phyloP scores from a whole-genome alignment of 805 yeast genomes.

The Saccharomyces eubayanus region DNA sequence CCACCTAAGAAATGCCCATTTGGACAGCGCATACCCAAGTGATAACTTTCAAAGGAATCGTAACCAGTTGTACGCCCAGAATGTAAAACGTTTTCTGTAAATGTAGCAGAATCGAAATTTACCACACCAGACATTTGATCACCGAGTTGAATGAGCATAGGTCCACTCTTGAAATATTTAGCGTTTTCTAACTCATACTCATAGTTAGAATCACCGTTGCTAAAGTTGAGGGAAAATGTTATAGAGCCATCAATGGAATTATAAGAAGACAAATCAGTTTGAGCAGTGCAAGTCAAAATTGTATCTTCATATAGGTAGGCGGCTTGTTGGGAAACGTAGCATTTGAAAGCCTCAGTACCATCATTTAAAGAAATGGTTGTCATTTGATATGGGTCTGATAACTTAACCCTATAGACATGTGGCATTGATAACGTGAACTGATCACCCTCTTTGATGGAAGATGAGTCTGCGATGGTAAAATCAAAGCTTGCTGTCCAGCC shows the following conservation, averaged over 20 bases:
- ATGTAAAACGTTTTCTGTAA: conserved; percentile 13
- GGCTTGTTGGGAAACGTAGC: conserved; percentile 32
- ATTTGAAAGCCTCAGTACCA: conserved; percentile 24
- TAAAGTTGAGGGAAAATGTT: conserved; percentile 26
- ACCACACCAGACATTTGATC: conserved; percentile 22
- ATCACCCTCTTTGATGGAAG: conserved; percentile 19
- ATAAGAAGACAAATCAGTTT: conserved; percentile 12
- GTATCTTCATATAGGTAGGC: conserved; percentile 28
- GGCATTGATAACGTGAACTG: conserved; percentile 25
- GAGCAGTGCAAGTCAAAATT: conserved; percentile 25
- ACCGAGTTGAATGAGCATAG: conserved; percentile 22
- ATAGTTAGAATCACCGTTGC: conserved; percentile 30
- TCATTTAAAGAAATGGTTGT: conserved; percentile 16
- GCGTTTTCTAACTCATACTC: conserved; percentile 30
- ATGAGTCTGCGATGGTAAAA: conserved; percentile 17
- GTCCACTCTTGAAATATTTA: conserved; percentile 23
- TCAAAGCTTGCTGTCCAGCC: conserved; percentile 31
- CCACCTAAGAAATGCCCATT: conserved; percentile 26
- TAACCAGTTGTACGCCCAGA: conserved; percentile 30
- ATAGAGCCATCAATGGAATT: conserved; percentile 24
- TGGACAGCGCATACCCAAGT: conserved; percentile 30
- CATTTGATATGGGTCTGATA: conserved; percentile 17
- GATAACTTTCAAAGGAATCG: conserved; percentile 28
- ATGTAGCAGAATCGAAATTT: conserved; percentile 17
- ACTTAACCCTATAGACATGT: conserved; percentile 31